Evolutionary conservation across 345 rosid genomes (phyloP), one percentile per base, ranked within the genome.

Genomic region (Eucalyptus fibrosa): DNA sequence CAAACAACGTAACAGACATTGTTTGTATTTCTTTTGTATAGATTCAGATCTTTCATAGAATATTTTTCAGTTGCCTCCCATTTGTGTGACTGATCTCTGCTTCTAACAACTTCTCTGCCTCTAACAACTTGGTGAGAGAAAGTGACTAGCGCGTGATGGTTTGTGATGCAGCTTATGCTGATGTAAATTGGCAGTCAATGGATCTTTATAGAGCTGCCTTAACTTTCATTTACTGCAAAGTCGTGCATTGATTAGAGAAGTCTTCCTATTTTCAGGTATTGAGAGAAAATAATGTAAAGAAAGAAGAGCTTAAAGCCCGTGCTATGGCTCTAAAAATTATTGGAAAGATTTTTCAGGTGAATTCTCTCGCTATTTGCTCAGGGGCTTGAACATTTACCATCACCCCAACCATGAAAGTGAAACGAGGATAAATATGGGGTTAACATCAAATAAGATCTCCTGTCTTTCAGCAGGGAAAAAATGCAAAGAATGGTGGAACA

Each of bases 341-440:
- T 42, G 99, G 99, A 21, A 97, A 96, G 91, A 90, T 92, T 81
- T 98, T 98, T 69, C 98, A 97, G 99, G 99, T 96, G 90, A 86
- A 30, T 26, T 47, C 56, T 91, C 24, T 60, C 26, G 56, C 13
- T 69, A 4, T 72, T 88, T 91, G 88, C 53, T 50, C 51, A 7
- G 60, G 15, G 87, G 40, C 40, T 47, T 49, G 56, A 47, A 86
- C 26, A 51, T 34, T 47, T 86, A 47, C 42, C 87, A 28, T n/a
- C 18, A 51, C 40, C 37, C 44, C 30, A 19, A 55, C 44, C 16
- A 28, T 50, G 42, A 86, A 50, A 50, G 62, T 86, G 42, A 30
- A 49, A 30, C 37, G 9, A 86, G 40, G 24, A 47, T 50, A n/a
- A n/a, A 86, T 49, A 50, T 8, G 14, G 62, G 85, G 85, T 77